Base-by-base conservation (phyloP, 768 basidiomycete species). In the Trametes villosa region DNA sequence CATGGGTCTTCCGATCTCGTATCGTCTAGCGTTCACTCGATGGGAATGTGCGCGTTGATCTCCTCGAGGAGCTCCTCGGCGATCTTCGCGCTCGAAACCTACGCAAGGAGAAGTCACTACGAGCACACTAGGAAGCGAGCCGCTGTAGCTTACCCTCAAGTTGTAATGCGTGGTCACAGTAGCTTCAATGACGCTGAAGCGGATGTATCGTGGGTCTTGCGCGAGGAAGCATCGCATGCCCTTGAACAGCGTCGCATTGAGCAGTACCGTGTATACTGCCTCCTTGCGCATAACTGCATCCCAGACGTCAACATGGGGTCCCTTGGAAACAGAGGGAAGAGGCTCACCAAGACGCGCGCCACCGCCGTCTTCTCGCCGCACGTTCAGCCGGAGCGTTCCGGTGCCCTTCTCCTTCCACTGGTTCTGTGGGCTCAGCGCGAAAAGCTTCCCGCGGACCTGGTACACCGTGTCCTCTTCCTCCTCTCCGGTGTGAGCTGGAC, bases 391-490 rank as follows among this genome's bases (percentile, higher is more conserved):
- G 63, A 93, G 67, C 47, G 81, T 78, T 4, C 91, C 91, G 26
- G 83, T 87, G 27, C 91, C 91, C 49, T 86, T 82, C 69, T 93
- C 91, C 68, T 86, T 89, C 91, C 91, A 93, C 59, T 82, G 79
- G 70, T 84, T 72, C 76, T 84, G 69, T 70, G 53, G 75, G 66
- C 81, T 78, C 45, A 92, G 77, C 26, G 81, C 71, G 70, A 83
- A 92, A 22, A 93, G 74, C 74, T 93, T 93, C 49, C 88, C 90
- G 57, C 91, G 84, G 18, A 88, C 86, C 75, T 89, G 88, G 72
- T 85, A 83, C 48, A 91, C 73, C 7, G 88, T 91, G 56, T 88
- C 83, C 67, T 93, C 91, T 22, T 91, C 89, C 71, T 93, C 91
- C 73, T 93, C 91, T 9, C 91, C 91, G 3, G 91, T 93, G 45